Evolutionary conservation across 345 rosid species (phyloP), one percentile per base, ranked within the genome.

Genomic region (Salix suchowensis): DNA sequence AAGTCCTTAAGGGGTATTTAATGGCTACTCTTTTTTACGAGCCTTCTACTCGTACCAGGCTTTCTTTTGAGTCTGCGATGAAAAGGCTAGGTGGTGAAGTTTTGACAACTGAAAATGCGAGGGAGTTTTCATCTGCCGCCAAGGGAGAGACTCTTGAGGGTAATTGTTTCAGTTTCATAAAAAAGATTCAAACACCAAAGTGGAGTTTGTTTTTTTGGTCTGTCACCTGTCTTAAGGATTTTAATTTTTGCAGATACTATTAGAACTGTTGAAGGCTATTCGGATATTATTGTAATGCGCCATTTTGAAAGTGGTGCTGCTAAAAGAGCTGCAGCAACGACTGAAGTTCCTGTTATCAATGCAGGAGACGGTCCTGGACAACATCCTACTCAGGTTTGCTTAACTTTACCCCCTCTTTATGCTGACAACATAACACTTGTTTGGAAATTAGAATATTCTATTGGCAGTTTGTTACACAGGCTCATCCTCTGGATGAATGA

Each of bases 321-420:
- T 3, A 92, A 64, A 84, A 91, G 87, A 84, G 98, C 99, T 16
- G 98, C 98, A 19, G 83, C 90, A 23, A 91, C 97, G 4, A 97
- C 98, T 18, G 77, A 81, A 62, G 87, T 96, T 88, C 99, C 99
- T 32, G 82, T 96, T 66, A 90, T 96, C 67, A 96, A 93, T 77
- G 98, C 99, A 19, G 99, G 99, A 65, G 99, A 96, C 86, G 99
- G 99, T 72, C 99, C 99, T 46, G 99, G 99, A 77, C 95, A 96
- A 75, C 98, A 96, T 84, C 99, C 98, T 21, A 91, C 97, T 62
- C 99, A 96, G 93, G 98, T 94, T 55, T 72, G 79, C 50, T 4
- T 30, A 60, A 48, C n/a, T 50, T 37, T 70, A 46, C 15, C 14
- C 50, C 50, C 50, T 46, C 50, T 46, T 46, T 14, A 46, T 21